Conservation (phyloP, 768 basidiomycete species). For the Saitozyma podzolica region DNA sequence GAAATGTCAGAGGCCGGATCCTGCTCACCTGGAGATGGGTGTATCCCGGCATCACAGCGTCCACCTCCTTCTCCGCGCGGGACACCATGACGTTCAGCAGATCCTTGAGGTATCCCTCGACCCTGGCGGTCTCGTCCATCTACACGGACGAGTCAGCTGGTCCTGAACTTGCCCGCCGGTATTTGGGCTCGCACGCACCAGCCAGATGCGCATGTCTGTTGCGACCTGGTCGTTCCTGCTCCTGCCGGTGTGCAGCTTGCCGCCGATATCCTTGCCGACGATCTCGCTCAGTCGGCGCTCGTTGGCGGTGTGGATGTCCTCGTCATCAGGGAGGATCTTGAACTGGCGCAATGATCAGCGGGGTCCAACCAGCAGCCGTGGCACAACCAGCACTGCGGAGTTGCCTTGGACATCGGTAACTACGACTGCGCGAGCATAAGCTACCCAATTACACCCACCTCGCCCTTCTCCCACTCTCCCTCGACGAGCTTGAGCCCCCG, state of each 20-base stretch:
- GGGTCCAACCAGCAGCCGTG: not conserved
- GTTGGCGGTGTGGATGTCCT: conserved; percentile 98
- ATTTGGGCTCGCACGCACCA: conserved; percentile 53
- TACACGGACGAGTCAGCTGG: conserved; percentile 8
- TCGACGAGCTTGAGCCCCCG: conserved; percentile 71
- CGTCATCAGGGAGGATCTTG: conserved; percentile 75
- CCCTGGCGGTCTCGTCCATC: conserved; percentile 68
- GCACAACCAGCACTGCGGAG: no score
- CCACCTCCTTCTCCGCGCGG: conserved; percentile 89
- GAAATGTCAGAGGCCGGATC: not conserved
- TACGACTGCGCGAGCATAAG: not conserved
- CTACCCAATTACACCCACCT: conserved; percentile 56
- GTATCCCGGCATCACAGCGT: conserved; percentile 89
- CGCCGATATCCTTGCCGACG: conserved; percentile 80
- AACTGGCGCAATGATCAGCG: conserved; percentile 60
- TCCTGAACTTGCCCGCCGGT: no score
- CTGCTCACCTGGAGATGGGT: conserved; percentile 67
- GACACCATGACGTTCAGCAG: conserved; percentile 86
- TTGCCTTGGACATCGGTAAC: not conserved
- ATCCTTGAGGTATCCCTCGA: conserved; percentile 69
- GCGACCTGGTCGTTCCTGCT: conserved; percentile 98
- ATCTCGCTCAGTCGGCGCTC: conserved; percentile 91
- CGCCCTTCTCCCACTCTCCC: conserved; percentile 78
- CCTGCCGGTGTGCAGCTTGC: conserved; percentile 95
- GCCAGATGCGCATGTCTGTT: conserved; percentile 96